Conservation (phyloP, 2,329 filamentous ascomycete species). For the Aspergillus ibericus region DNA sequence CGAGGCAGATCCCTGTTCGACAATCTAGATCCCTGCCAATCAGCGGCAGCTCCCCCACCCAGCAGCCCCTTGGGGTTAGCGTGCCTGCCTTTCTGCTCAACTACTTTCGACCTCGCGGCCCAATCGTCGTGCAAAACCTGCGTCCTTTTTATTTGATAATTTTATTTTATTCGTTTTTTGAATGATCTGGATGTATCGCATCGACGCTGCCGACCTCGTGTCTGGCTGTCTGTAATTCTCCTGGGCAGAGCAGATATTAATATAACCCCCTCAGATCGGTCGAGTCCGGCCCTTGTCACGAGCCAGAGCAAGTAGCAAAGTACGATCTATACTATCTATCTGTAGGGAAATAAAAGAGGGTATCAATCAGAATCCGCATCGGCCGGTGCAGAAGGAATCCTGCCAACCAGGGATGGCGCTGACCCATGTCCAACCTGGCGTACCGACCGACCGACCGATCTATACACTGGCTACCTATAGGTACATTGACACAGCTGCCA, state of each 20-base stretch:
- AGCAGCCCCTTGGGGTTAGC: conserved; percentile 15
- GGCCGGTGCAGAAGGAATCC: not conserved
- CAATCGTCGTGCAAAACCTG: conserved; percentile 20
- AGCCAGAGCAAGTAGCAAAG: too few species aligned
- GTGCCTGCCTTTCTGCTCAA: conserved; percentile 14
- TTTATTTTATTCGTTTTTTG: conserved; percentile 14
- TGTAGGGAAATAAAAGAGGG: not conserved
- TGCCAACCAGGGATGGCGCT: not conserved
- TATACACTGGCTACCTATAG: not conserved
- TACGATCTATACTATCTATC: not conserved
- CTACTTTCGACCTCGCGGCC: conserved; percentile 7
- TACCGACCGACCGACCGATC: not conserved
- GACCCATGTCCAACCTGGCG: not conserved
- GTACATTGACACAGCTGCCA: not conserved
- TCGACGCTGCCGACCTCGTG: conserved; percentile 5
- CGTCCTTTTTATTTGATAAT: conserved; percentile 10
- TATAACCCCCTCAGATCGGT: not conserved
- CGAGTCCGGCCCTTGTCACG: conserved; percentile 9
- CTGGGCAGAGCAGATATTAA: not conserved
- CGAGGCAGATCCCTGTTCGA: conserved; percentile 27
- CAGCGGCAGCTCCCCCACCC: conserved; percentile 25
- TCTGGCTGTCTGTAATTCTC: conserved; percentile 1
- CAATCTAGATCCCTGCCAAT: conserved; percentile 34
- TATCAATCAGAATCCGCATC: not conserved
- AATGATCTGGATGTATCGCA: conserved; percentile 7